These are phyloP conservation scores for Lippia alba DNA, from an alignment of 305 asterid genomes.

Conservation along the genomic window DNA sequence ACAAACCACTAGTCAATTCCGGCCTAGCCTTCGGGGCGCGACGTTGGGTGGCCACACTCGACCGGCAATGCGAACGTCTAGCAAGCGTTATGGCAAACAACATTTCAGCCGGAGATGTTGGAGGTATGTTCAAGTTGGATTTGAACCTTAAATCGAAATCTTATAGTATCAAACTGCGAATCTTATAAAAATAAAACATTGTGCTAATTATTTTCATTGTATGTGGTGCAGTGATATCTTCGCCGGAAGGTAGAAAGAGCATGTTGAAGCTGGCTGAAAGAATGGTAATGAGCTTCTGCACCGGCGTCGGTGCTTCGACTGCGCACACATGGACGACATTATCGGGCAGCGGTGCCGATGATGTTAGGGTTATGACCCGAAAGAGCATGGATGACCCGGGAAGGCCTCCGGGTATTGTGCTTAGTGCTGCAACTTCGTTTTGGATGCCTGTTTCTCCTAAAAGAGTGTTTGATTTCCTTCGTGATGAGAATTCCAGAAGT, in stretches of 20 bases:
- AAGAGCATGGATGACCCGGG: constrained; percentile 88
- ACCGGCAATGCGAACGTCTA: constrained; percentile 78
- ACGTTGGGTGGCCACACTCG: constrained; percentile 78
- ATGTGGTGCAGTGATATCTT: constrained; percentile 58
- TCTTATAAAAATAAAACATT: not conserved
- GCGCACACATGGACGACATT: constrained; percentile 85
- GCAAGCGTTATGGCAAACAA: constrained; percentile 75
- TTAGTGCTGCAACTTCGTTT: constrained; percentile 86
- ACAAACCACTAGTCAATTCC: constrained; percentile 67
- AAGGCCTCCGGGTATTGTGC: constrained; percentile 84
- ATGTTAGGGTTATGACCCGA: constrained; percentile 78
- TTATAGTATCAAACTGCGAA: too few relatives aligned
- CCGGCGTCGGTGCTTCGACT: constrained; percentile 90
- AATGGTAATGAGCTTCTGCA: constrained; percentile 85
- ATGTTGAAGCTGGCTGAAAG: constrained; percentile 86
- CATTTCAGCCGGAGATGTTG: constrained; percentile 71
- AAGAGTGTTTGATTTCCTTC: constrained; percentile 69
- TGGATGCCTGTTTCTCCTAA: constrained; percentile 81
- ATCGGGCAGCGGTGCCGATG: constrained; percentile 82
- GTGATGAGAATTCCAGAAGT: constrained; percentile 72
- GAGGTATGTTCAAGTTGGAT: constrained; percentile 44
- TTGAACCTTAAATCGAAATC: too few relatives aligned
- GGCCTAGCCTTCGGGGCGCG: constrained; percentile 81
- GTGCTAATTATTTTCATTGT: not conserved
- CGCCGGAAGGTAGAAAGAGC: constrained; percentile 78